Evolutionary conservation across 768 basidiomycete species (phyloP).

Genomic region (Lentinula guzmanii): DNA sequence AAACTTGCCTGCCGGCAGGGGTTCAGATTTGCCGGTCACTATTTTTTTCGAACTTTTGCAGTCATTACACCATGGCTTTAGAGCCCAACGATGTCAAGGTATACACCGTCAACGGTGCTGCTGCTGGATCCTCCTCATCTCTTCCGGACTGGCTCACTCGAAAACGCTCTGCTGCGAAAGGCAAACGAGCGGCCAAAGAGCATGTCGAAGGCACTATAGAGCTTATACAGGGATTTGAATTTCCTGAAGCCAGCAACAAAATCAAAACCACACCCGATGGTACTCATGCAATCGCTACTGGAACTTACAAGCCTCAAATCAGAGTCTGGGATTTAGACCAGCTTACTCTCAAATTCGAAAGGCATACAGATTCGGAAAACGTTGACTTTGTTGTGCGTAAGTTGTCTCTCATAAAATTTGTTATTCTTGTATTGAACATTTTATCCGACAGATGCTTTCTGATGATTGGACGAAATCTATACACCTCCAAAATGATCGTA

Average conservation of each 20-base stretch:
- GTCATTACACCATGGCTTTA: slow-evolving; percentile 16
- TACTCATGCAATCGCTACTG: slow-evolving; percentile 88
- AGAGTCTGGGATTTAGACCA: slow-evolving; percentile 93
- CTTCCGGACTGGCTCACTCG: slow-evolving; percentile 92
- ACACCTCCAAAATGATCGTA: slow-evolving; percentile 94
- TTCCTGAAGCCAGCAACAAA: slow-evolving; percentile 92
- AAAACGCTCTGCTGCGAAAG: slow-evolving; percentile 57
- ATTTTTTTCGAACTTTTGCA: not conserved
- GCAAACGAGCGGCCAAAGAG: slow-evolving; percentile 62
- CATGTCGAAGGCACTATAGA: slow-evolving; percentile 82
- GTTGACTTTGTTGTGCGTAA: slow-evolving; percentile 95
- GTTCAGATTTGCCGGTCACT: not conserved
- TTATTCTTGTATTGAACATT: not conserved
- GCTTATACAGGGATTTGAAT: slow-evolving; percentile 93
- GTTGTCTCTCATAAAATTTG: slow-evolving; percentile 18
- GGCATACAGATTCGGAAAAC: slow-evolving; percentile 95
- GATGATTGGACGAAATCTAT: slow-evolving; percentile 99
- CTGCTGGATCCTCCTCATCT: slow-evolving; percentile 81
- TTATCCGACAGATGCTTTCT: slow-evolving; percentile 66
- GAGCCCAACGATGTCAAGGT: slow-evolving; percentile 60
- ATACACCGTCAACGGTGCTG: slow-evolving; percentile 94
- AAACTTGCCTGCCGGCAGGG: not conserved
- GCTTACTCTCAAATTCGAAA: slow-evolving; percentile 89
- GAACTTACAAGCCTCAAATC: slow-evolving; percentile 97
- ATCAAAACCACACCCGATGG: slow-evolving; percentile 91